Evolutionary conservation across 1,284 basidiomycete genomes (phyloP).

Genomic region (Schizopora paradoxa): DNA sequence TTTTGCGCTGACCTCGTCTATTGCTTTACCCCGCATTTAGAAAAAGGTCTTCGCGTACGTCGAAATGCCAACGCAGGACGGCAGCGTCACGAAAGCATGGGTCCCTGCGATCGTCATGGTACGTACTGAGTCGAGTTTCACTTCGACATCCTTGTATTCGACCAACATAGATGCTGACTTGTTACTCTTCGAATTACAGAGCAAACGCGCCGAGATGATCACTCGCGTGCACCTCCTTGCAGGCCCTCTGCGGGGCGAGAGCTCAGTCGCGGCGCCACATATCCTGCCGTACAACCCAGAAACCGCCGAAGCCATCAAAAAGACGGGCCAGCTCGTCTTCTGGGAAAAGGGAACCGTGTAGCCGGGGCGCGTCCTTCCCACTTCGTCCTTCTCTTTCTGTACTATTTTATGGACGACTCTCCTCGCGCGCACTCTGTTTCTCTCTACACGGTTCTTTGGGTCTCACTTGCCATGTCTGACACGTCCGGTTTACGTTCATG

Average conservation of each 20-base stretch:
- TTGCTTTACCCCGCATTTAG: neutral
- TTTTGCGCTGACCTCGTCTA: neutral
- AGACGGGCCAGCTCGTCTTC: conserved; percentile 12
- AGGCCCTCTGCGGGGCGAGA: conserved; percentile 12
- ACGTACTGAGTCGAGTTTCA: conserved; percentile 1
- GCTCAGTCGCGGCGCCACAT: conserved; percentile 11
- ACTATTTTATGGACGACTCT: neutral
- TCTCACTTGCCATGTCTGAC: neutral
- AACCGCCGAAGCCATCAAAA: conserved; percentile 16
- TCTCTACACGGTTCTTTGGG: neutral
- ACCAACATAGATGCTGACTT: too few species aligned
- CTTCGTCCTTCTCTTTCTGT: too few species aligned
- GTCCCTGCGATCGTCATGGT: conserved; percentile 16
- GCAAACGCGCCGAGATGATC: conserved; percentile 13
- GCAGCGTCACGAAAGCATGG: conserved; percentile 9
- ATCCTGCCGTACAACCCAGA: conserved; percentile 18
- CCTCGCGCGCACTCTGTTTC: neutral
- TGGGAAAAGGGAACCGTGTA: conserved; percentile 14
- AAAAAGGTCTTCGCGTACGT: conserved; percentile 18
- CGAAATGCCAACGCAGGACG: conserved; percentile 4
- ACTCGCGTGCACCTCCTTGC: conserved; percentile 11
- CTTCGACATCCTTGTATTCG: too few species aligned
- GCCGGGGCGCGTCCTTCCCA: too few species aligned
- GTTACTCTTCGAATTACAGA: conserved; percentile 4
- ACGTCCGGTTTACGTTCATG: conserved; percentile 4